A percentile compares a stretch with the other conserved stretches of the same genome.
Evolutionary conservation across 345 rosid genomes (phyloP).

Genomic region (Rhodomyrtus tomentosa): DNA sequence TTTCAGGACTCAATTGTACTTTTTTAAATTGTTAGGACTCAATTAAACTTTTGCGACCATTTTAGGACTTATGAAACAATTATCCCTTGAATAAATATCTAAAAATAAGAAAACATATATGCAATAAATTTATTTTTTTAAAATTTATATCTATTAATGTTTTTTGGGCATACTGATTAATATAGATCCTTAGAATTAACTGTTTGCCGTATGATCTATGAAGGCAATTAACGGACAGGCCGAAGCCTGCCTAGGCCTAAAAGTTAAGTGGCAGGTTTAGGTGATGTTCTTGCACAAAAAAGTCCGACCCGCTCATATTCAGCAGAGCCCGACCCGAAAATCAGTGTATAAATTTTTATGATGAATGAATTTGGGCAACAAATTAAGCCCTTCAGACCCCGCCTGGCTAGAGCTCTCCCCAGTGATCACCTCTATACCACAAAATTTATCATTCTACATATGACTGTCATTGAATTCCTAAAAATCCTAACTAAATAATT

Average conservation of each 20-base stretch:
- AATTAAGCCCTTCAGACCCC: background rate
- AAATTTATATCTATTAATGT: background rate
- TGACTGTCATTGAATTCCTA: background rate
- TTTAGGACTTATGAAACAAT: background rate
- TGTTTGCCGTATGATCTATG: background rate
- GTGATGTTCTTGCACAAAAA: background rate
- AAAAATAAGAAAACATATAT: fast-evolving
- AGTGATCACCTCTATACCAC: background rate
- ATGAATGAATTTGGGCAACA: background rate
- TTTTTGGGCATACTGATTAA: background rate
- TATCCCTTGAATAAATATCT: background rate
- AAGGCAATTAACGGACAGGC: no score
- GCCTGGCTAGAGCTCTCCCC: background rate
- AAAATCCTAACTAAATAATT: no score
- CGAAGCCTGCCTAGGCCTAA: background rate
- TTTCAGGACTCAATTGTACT: fast-evolving
- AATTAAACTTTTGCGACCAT: fast-evolving
- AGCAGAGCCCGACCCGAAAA: fast-evolving
- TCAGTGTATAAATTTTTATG: background rate
- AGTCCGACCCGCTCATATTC: background rate
- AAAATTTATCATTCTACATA: background rate
- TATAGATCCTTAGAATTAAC: background rate
- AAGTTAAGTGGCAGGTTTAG: background rate
- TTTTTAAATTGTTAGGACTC: fast-evolving
- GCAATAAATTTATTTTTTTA: background rate